Percentiles rank a stretch among this genome's conserved stretches.
Evolutionary conservation across 1,284 basidiomycete genomes (phyloP).

Genomic region (Cutaneotrichosporon cyanovorans): DNA sequence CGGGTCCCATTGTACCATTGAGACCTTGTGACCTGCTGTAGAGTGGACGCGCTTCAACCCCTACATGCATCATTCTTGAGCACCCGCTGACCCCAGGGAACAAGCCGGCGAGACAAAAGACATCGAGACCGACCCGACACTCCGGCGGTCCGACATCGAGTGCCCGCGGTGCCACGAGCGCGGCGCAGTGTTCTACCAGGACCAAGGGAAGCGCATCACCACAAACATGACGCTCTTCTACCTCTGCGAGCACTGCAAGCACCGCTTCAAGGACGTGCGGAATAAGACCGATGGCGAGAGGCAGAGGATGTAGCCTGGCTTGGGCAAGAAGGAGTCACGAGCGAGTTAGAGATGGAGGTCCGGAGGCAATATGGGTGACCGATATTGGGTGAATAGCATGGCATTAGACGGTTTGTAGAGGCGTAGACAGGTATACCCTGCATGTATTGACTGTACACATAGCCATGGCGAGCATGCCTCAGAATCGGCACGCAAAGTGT

Average conservation of each 20-base stretch:
- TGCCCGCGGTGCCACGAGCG: conserved; percentile 45
- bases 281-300: background rate
- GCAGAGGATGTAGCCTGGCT: too few relatives aligned
- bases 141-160: conserved; percentile 49
- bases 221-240: conserved; percentile 76
- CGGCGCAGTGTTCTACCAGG: conserved; percentile 81
- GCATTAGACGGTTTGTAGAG: too few relatives aligned
- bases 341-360: background rate
- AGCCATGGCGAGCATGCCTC: too few relatives aligned
- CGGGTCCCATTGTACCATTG: too few relatives aligned
- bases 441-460: too few relatives aligned
- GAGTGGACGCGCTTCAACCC: background rate
- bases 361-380: background rate
- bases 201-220: conserved; percentile 87
- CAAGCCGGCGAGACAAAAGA: conserved; percentile 87
- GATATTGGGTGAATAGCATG: too few relatives aligned
- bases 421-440: too few relatives aligned
- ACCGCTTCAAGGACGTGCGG: conserved; percentile 50
- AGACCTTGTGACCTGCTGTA: too few relatives aligned
- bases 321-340: too few relatives aligned
- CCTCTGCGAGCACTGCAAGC: conserved; percentile 78
- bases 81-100: conserved; percentile 54
- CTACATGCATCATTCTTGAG: background rate
- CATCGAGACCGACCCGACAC: conserved; percentile 80
- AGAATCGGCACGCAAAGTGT: too few relatives aligned